Evolutionary conservation across 495 filamentous ascomycete species (phyloP).

Genomic region (Xylaria castorea): DNA sequence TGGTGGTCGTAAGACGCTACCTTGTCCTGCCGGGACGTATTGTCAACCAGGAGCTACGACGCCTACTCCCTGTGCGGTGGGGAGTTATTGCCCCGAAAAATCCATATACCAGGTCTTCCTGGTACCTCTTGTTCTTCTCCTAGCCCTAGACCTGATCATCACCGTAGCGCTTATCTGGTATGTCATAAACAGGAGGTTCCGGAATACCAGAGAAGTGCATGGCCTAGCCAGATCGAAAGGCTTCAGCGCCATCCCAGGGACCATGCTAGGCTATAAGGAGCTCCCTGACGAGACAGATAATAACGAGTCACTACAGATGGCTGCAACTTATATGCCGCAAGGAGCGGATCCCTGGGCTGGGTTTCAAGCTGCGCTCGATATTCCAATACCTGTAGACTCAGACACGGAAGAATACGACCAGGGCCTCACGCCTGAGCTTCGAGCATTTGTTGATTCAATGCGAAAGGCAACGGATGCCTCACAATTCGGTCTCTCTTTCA

Average conservation of each 20-base stretch:
- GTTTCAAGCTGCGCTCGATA: slow-evolving; percentile 46
- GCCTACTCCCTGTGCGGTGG: slow-evolving; percentile 50
- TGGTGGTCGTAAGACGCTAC: slow-evolving; percentile 41
- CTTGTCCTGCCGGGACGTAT: slow-evolving; percentile 52
- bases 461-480: slow-evolving; percentile 54
- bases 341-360: slow-evolving; percentile 40
- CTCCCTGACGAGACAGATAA: slow-evolving; percentile 43
- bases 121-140: slow-evolving; percentile 50
- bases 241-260: slow-evolving; percentile 26
- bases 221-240: slow-evolving; percentile 26
- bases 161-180: slow-evolving; percentile 39
- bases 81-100: slow-evolving; percentile 48
- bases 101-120: slow-evolving; percentile 45
- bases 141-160: slow-evolving; percentile 51
- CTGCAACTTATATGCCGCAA: slow-evolving; percentile 39
- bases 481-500: slow-evolving; percentile 59
- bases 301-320: slow-evolving; percentile 40
- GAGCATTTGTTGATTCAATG: slow-evolving; percentile 59
- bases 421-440: slow-evolving; percentile 44
- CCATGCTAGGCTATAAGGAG: slow-evolving; percentile 38
- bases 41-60: slow-evolving; percentile 51
- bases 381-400: slow-evolving; percentile 34
- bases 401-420: slow-evolving; percentile 37
- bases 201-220: slow-evolving; percentile 30
- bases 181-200: slow-evolving; percentile 37